phyloP scores from a whole-genome alignment of 2,329 filamentous ascomycete genomes.

The Beauveria pseudobassiana region DNA sequence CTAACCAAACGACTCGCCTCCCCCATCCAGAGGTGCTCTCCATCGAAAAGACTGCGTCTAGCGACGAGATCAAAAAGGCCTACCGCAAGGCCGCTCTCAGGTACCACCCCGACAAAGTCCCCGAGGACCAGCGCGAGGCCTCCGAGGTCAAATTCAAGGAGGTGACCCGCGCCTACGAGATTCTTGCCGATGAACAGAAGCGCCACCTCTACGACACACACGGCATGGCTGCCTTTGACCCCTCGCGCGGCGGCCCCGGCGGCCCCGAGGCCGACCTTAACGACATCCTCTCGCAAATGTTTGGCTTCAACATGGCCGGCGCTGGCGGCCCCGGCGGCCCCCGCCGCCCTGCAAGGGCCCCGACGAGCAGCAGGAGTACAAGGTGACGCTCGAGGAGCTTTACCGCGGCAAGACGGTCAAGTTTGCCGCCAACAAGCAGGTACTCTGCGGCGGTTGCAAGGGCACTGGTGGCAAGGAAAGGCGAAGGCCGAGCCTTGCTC shows the following conservation, averaged over 20 bases:
- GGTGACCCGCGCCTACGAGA: constrained; percentile 92
- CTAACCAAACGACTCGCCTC: constrained; percentile 9
- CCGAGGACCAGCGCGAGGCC: constrained; percentile 73
- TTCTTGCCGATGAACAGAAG: constrained; percentile 92
- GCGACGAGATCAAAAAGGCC: constrained; percentile 85
- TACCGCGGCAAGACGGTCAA: constrained; percentile 99
- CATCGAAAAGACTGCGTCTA: constrained; percentile 62
- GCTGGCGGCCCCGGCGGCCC: constrained; percentile 43
- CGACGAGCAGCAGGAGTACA: constrained; percentile 85
- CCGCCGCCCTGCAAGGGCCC: constrained; percentile 60
- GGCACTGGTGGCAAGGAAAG: constrained; percentile 88
- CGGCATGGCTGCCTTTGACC: constrained; percentile 93
- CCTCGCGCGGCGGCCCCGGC: constrained; percentile 57
- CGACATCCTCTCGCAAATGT: constrained; percentile 91
- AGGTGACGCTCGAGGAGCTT: constrained; percentile 84
- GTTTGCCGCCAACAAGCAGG: constrained; percentile 90
- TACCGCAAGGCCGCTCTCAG: constrained; percentile 88
- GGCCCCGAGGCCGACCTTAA: constrained; percentile 76
- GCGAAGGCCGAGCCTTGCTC: constrained; percentile 78
- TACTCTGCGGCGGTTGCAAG: constrained; percentile 81
- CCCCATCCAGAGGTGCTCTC: constrained; percentile 62
- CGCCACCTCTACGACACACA: constrained; percentile 86
- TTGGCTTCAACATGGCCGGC: constrained; percentile 64
- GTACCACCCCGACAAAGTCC: constrained; percentile 92
- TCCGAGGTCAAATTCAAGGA: constrained; percentile 91